phyloP scores from a whole-genome alignment of 1,284 basidiomycete species.

The Tilletiopsis washingtonensis region DNA sequence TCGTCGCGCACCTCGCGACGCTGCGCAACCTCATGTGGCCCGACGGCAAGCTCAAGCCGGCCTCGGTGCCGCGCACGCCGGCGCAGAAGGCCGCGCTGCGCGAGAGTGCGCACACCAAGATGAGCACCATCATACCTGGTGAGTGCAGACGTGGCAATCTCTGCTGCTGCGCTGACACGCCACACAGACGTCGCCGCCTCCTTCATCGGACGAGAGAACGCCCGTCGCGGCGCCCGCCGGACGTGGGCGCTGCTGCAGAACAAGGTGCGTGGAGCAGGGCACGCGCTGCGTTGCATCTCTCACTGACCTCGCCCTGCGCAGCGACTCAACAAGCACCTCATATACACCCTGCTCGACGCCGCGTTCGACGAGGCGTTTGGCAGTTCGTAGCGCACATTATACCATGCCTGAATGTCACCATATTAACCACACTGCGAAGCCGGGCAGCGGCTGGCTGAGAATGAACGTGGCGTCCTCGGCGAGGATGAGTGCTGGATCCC shows the following conservation, averaged over 20 bases:
- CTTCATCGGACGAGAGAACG: constrained; percentile 90
- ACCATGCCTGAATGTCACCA: too few relatives aligned
- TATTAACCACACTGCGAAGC: too few relatives aligned
- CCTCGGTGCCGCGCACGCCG: constrained; percentile 60
- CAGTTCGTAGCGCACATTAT: neutral
- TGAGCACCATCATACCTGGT: constrained; percentile 85
- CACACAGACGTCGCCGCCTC: constrained; percentile 82
- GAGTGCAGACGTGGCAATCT: constrained; percentile 17
- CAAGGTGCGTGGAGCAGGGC: too few relatives aligned
- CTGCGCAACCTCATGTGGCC: constrained; percentile 74
- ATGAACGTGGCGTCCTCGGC: too few relatives aligned
- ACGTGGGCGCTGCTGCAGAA: constrained; percentile 91
- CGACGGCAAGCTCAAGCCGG: constrained; percentile 62
- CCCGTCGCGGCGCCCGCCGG: constrained; percentile 76
- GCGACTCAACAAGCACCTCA: constrained; percentile 59
- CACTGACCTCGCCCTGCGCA: too few relatives aligned
- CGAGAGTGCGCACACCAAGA: constrained; percentile 75
- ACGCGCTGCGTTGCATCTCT: too few relatives aligned
- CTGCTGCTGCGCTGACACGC: neutral
- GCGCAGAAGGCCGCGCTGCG: constrained; percentile 71
- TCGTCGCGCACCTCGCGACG: constrained; percentile 59
- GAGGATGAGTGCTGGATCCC: too few relatives aligned
- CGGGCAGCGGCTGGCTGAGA: too few relatives aligned
- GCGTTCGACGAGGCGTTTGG: constrained; percentile 20
- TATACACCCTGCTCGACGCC: constrained; percentile 26